phyloP scores from a whole-genome alignment of 225 moss, liverwort and hornwort species.

The Sphagnum tenellum region DNA sequence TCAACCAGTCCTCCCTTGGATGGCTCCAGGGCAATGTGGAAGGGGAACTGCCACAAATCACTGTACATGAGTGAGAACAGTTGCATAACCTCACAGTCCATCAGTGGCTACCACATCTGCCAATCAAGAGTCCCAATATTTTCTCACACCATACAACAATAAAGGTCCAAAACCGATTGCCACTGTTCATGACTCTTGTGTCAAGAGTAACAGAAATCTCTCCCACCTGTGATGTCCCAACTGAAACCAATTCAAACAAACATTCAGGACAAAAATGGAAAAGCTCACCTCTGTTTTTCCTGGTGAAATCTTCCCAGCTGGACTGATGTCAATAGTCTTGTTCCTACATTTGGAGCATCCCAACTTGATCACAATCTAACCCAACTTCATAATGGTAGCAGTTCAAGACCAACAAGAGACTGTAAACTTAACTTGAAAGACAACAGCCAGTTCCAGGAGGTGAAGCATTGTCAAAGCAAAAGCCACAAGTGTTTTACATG shows the following conservation, averaged over 20 bases:
- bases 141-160: too few species aligned
- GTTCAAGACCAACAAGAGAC: neutral
- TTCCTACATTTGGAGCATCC: conserved; percentile 17
- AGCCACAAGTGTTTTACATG: neutral
- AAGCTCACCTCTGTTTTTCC: conserved; percentile 34
- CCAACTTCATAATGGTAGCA: neutral
- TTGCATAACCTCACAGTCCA: neutral
- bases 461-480: too few species aligned
- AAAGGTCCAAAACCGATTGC: too few species aligned
- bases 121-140: too few species aligned
- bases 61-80: neutral
- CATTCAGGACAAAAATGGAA: too few species aligned
- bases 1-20: conserved; percentile 49
- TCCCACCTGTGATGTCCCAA: too few species aligned
- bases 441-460: too few species aligned
- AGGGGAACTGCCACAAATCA: conserved; percentile 54
- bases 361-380: conserved; percentile 3
- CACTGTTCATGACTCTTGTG: too few species aligned
- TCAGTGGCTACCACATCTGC: too few species aligned
- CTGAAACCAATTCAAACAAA: too few species aligned
- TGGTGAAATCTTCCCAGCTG: conserved; percentile 30
- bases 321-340: conserved; percentile 47
- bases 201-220: too few species aligned
- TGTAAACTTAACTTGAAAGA: too few species aligned
- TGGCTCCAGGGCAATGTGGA: conserved; percentile 72